Percentiles rank a stretch among this genome's conserved stretches.
These are phyloP conservation scores for Liriodendron chinense DNA, from an alignment of 164 flowering plant genomes.

Conservation along the genomic window DNA sequence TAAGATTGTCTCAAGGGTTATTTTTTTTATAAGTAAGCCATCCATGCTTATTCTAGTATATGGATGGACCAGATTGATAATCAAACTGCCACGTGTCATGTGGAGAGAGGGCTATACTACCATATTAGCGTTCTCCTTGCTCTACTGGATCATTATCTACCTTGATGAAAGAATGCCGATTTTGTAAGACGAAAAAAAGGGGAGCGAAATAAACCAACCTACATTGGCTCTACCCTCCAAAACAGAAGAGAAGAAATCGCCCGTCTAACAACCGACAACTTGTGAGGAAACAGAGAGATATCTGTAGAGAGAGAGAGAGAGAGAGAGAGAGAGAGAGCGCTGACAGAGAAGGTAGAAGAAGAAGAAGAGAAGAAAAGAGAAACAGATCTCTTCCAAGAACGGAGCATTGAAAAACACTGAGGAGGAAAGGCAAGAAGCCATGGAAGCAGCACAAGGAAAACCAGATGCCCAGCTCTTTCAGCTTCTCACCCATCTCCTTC, in stretches of 20 bases:
- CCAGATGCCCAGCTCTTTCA: constrained; percentile 65
- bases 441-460: constrained; percentile 35
- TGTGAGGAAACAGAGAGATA: not conserved
- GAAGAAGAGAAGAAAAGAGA: not conserved
- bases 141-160: no score
- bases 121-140: no score
- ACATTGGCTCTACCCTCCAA: no score
- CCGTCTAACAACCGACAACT: not conserved
- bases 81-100: no score
- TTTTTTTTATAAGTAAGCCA: no score
- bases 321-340: not conserved
- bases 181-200: no score
- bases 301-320: not conserved
- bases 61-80: no score
- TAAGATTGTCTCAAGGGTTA: no score
- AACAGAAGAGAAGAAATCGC: not conserved
- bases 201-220: no score
- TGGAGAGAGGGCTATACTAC: no score
- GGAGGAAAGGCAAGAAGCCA: not conserved
- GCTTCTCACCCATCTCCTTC: constrained; percentile 64
- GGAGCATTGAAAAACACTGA: not conserved
- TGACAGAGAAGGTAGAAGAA: not conserved
- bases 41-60: no score
- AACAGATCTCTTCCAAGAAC: not conserved
- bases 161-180: no score